Conservation (phyloP, 208 protist genomes). For the Leishmania major region DNA sequence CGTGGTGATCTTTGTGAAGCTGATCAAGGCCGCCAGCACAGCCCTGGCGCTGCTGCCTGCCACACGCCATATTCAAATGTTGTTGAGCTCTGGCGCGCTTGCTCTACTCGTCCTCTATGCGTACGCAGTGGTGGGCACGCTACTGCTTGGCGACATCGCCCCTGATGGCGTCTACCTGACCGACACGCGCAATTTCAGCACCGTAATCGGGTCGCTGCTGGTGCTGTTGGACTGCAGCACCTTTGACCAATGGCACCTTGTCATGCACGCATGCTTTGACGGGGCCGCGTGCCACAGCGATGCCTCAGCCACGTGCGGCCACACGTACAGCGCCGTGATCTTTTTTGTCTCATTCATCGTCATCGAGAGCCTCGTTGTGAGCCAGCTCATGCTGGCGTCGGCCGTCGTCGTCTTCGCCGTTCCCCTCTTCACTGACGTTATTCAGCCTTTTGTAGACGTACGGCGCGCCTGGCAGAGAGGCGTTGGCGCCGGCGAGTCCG, state of each 20-base stretch:
- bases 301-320: slow-evolving; percentile 13
- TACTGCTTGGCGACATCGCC: slow-evolving; percentile 49
- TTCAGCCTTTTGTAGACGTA: slow-evolving; percentile 33
- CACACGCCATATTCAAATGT: slow-evolving; percentile 8
- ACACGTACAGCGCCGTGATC: slow-evolving; percentile 27
- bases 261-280: slow-evolving; percentile 35
- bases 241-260: slow-evolving; percentile 50
- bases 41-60: slow-evolving; percentile 32
- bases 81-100: slow-evolving; percentile 36
- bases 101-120: slow-evolving; percentile 42
- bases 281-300: slow-evolving; percentile 16
- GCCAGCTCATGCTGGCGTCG: slow-evolving; percentile 30
- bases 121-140: slow-evolving; percentile 55
- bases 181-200: slow-evolving; percentile 63
- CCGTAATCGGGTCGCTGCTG: slow-evolving; percentile 49
- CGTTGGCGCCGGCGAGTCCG: slow-evolving; percentile 11
- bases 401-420: slow-evolving; percentile 30
- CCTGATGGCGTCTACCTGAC: slow-evolving; percentile 34
- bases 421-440: slow-evolving; percentile 22
- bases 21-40: slow-evolving; percentile 33
- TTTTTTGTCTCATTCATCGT: slow-evolving; percentile 46
- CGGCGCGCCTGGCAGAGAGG: slow-evolving; percentile 29
- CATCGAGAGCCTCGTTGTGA: slow-evolving; percentile 19
- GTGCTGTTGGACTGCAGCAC: slow-evolving; percentile 62
- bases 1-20: slow-evolving; percentile 40